Percentiles rank a stretch among this genome's conserved stretches.
Evolutionary conservation across 495 filamentous ascomycete genomes (phyloP).

Genomic region (Letharia lupina): DNA sequence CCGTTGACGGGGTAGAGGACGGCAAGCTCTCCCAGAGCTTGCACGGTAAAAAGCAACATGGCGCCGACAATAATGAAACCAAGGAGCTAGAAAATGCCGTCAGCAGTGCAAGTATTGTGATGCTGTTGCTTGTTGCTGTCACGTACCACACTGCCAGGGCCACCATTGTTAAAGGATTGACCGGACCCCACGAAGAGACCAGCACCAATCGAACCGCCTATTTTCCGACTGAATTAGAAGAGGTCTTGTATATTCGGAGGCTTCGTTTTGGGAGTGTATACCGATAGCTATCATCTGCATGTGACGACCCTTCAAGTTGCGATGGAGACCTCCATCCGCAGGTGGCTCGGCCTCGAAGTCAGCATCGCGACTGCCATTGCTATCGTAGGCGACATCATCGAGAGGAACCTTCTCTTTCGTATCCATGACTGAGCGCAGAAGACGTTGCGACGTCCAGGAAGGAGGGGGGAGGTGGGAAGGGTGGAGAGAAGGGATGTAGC

Average conservation of each 20-base stretch:
- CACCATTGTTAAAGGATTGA: conserved; percentile 34
- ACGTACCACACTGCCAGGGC: conserved; percentile 39
- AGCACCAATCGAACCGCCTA: conserved; percentile 47
- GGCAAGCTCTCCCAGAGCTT: conserved; percentile 61
- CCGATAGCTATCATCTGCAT: conserved; percentile 74
- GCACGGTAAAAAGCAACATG: conserved; percentile 50
- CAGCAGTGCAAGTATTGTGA: conserved; percentile 20
- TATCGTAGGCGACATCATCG: conserved; percentile 20
- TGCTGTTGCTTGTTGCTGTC: neutral
- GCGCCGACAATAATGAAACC: conserved; percentile 45
- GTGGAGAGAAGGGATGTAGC: neutral
- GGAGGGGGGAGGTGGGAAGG: neutral
- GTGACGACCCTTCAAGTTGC: conserved; percentile 48
- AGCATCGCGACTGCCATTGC: conserved; percentile 18
- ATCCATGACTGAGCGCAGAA: neutral
- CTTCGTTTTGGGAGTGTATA: conserved; percentile 16
- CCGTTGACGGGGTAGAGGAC: conserved; percentile 62
- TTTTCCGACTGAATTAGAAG: neutral
- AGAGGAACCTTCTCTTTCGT: conserved; percentile 12
- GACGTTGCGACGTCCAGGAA: neutral
- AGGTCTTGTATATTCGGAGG: neutral
- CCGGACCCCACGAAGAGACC: conserved; percentile 47
- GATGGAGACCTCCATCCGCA: conserved; percentile 25
- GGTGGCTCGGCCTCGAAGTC: conserved; percentile 10
- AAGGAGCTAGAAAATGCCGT: conserved; percentile 29